These are phyloP conservation scores for Fomitiporia mediterranea DNA, from an alignment of 1,284 basidiomycete species.

Conservation along the genomic window DNA sequence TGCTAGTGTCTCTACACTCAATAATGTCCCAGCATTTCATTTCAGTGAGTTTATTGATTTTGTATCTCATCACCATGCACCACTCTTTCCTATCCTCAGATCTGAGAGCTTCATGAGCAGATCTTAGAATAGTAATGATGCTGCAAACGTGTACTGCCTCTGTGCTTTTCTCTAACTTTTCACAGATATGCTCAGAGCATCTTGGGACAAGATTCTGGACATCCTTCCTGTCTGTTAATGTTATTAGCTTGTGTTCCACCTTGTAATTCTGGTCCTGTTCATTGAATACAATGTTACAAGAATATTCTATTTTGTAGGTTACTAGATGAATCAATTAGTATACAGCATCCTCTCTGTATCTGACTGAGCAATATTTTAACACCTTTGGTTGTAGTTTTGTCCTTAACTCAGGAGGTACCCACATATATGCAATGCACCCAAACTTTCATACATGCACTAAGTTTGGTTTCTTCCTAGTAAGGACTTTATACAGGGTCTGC, in stretches of 20 bases:
- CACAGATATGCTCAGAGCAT: too few species aligned
- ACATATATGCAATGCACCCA: conserved; percentile 75
- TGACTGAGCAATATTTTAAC: not conserved
- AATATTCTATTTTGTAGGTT: not conserved
- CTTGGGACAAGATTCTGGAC: too few species aligned
- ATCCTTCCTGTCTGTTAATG: too few species aligned
- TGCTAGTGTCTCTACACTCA: not conserved
- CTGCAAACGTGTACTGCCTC: not conserved
- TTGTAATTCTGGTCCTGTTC: not conserved
- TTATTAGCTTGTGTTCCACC: not conserved
- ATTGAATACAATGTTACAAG: not conserved
- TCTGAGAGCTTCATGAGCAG: not conserved
- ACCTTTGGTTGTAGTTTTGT: conserved; percentile 3
- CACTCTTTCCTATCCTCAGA: not conserved
- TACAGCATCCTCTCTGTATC: conserved; percentile 5
- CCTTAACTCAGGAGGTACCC: not conserved
- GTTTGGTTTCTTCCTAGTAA: too few species aligned
- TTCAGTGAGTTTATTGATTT: not conserved
- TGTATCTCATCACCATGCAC: not conserved
- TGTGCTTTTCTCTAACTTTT: too few species aligned
- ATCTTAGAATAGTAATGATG: not conserved
- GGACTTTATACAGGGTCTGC: too few species aligned
- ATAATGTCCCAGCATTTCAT: not conserved
- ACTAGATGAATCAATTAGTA: not conserved
- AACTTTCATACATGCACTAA: too few species aligned